Evolutionary conservation across 441 rosid genomes (phyloP).

Genomic region (Aleurites moluccanus): DNA sequence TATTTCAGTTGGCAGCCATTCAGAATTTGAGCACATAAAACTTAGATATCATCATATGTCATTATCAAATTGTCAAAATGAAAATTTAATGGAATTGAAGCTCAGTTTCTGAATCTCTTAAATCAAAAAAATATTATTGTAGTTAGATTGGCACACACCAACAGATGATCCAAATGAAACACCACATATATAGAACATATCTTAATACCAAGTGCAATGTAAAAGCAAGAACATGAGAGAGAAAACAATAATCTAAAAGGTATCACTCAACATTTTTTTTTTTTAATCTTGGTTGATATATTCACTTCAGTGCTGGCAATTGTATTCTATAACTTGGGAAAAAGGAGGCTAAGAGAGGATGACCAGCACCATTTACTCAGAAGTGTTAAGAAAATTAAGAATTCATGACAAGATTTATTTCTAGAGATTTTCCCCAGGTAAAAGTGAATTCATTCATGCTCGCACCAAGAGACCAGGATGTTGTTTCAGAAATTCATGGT

Average conservation of each 20-base stretch:
- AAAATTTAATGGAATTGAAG: background rate
- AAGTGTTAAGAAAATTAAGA: background rate
- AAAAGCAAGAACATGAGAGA: background rate
- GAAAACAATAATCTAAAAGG: background rate
- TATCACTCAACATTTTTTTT: background rate
- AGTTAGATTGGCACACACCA: background rate
- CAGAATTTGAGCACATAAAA: conserved; percentile 18
- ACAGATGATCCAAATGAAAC: background rate
- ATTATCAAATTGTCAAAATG: conserved; percentile 3
- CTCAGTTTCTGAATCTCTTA: background rate
- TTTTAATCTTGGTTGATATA: conserved; percentile 1
- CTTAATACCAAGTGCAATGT: background rate
- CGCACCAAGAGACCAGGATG: background rate
- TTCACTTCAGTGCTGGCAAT: background rate
- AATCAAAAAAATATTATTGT: background rate
- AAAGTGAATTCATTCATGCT: background rate
- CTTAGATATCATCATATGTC: background rate
- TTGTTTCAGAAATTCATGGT: background rate
- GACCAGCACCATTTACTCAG: background rate
- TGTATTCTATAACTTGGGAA: background rate
- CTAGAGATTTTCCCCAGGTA: background rate
- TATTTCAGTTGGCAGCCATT: conserved; percentile 18
- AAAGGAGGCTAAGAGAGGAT: background rate
- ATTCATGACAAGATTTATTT: background rate
- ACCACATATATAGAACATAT: background rate